Evolutionary conservation across 129 eudicot species (phyloP).

Genomic region (Dittrichia graveolens): DNA sequence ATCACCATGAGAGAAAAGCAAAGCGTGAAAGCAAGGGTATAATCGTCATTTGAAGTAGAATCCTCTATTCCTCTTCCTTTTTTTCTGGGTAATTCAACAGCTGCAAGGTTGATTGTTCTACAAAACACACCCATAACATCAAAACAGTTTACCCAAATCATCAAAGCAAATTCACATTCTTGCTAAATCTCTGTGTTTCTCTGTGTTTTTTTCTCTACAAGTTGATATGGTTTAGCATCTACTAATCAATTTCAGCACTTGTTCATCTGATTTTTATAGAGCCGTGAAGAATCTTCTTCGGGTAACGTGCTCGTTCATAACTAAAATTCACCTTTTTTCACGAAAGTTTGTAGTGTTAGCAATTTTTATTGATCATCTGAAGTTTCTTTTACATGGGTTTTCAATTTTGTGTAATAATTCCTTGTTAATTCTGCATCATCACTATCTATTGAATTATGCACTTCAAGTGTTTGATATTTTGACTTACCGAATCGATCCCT

Average conservation of each 20-base stretch:
- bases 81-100: slow-evolving; percentile 31
- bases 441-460: slow-evolving; percentile 27
- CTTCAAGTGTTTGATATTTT: slow-evolving; percentile 30
- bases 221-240: not conserved
- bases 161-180: slow-evolving; percentile 2
- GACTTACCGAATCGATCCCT: slow-evolving; percentile 14
- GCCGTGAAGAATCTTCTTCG: slow-evolving; percentile 27
- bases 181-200: not conserved
- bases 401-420: slow-evolving; percentile 9
- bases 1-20: slow-evolving; percentile 20
- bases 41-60: slow-evolving; percentile 21
- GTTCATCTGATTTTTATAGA: slow-evolving; percentile 27
- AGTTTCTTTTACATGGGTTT: slow-evolving; percentile 28
- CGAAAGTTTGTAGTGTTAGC: not conserved
- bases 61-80: slow-evolving; percentile 17
- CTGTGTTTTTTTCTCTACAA: slow-evolving; percentile 2
- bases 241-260: not conserved
- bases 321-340: not conserved
- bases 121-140: slow-evolving; percentile 24
- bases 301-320: slow-evolving; percentile 24
- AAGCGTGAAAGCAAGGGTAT: slow-evolving; percentile 21
- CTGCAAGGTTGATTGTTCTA: slow-evolving; percentile 28
- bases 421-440: slow-evolving; percentile 1
- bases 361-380: slow-evolving; percentile 23
- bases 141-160: slow-evolving; percentile 26